phyloP scores from a whole-genome alignment of 768 basidiomycete genomes.

The Boletus bicolor region DNA sequence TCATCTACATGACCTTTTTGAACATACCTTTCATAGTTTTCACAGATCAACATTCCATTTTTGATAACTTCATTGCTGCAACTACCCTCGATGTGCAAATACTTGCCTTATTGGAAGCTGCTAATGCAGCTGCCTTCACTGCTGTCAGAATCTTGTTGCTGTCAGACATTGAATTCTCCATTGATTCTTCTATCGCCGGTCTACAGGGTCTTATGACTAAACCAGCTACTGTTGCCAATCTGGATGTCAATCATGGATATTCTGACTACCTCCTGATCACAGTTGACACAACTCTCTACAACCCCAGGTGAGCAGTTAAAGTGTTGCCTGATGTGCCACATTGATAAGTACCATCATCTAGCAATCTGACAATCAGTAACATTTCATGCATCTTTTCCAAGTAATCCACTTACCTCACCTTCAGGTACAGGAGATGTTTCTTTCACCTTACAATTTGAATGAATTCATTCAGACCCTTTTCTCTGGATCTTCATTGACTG shows the following conservation, averaged over 20 bases:
- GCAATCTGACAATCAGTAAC: constrained; percentile 39
- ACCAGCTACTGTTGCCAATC: constrained; percentile 51
- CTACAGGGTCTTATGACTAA: constrained; percentile 60
- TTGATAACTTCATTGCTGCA: constrained; percentile 59
- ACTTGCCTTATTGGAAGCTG: constrained; percentile 51
- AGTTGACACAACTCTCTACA: constrained; percentile 56
- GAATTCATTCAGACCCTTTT: constrained; percentile 17
- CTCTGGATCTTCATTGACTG: background rate
- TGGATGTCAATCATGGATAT: constrained; percentile 70
- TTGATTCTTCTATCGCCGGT: constrained; percentile 56
- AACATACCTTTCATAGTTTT: constrained; percentile 59
- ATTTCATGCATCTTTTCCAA: background rate
- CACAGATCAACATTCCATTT: constrained; percentile 44
- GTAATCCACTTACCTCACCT: constrained; percentile 38
- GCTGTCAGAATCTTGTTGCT: constrained; percentile 63
- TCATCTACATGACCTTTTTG: constrained; percentile 58
- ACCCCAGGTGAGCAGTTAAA: constrained; percentile 49
- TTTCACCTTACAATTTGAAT: constrained; percentile 58
- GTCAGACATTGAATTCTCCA: constrained; percentile 54
- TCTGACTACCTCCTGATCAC: constrained; percentile 66
- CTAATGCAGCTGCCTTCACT: constrained; percentile 56
- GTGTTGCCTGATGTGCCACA: background rate
- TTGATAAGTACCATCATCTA: constrained; percentile 6
- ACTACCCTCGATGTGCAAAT: constrained; percentile 50
- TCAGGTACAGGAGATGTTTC: constrained; percentile 61